phyloP scores from a whole-genome alignment of 257 asterid genomes.

The Buddleja alternifolia region DNA sequence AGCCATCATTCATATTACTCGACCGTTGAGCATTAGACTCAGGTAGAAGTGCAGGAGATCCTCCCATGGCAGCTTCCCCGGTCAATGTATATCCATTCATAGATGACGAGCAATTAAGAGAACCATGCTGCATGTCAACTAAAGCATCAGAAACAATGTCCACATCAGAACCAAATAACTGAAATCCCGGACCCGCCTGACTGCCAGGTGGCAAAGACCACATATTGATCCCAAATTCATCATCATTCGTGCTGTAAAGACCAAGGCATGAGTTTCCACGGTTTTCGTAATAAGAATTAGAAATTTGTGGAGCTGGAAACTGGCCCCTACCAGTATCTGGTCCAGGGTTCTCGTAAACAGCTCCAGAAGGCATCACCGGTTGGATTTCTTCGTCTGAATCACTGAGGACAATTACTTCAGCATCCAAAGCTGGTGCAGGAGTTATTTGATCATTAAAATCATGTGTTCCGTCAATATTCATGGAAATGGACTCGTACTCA shows the following conservation, averaged over 20 bases:
- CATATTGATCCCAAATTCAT: slow-evolving; percentile 66
- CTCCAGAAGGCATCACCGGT: slow-evolving; percentile 48
- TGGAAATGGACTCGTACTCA: slow-evolving; percentile 72
- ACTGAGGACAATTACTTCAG: slow-evolving; percentile 76
- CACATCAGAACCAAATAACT: slow-evolving; percentile 81
- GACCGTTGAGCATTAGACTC: slow-evolving; percentile 47
- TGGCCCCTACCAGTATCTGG: slow-evolving; percentile 46
- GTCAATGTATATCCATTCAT: slow-evolving; percentile 53
- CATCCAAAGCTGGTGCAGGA: slow-evolving; percentile 51
- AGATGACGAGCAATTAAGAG: slow-evolving; percentile 60
- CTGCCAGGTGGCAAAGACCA: slow-evolving; percentile 80
- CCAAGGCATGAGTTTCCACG: slow-evolving; percentile 55
- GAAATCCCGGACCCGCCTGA: slow-evolving; percentile 79
- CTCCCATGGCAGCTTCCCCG: slow-evolving; percentile 52
- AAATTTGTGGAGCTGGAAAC: slow-evolving; percentile 52
- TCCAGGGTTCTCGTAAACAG: slow-evolving; percentile 36
- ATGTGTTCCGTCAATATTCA: slow-evolving; percentile 50
- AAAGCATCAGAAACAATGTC: slow-evolving; percentile 60
- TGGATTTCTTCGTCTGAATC: slow-evolving; percentile 88
- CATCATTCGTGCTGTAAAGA: slow-evolving; percentile 61
- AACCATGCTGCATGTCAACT: slow-evolving; percentile 59
- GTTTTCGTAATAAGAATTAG: slow-evolving; percentile 64
- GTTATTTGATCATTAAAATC: slow-evolving; percentile 45
- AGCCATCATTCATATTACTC: slow-evolving; percentile 48
- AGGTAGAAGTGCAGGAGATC: slow-evolving; percentile 57